Evolutionary conservation across 2,329 filamentous ascomycete genomes (phyloP).

Genomic region (Parastagonospora avenae): DNA sequence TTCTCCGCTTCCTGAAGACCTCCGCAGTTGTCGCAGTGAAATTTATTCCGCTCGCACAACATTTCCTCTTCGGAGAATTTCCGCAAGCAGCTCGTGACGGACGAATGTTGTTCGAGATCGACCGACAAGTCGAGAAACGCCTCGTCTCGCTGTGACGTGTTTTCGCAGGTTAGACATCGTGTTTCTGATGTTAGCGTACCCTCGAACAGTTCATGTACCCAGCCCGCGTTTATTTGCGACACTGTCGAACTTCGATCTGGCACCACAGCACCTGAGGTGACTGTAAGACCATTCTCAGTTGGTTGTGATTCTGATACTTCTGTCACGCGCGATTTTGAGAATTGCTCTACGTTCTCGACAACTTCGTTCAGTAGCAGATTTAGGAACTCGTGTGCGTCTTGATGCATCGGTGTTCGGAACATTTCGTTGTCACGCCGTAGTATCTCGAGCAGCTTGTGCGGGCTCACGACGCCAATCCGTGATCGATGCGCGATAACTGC

Average conservation of each 20-base stretch:
- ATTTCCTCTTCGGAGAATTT: constrained; percentile 99
- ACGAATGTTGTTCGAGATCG: constrained; percentile 92
- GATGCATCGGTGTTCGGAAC: constrained; percentile 96
- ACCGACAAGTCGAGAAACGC: constrained; percentile 96
- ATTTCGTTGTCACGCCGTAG: constrained; percentile 94
- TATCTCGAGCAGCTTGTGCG: constrained; percentile 90
- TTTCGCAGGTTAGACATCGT: constrained; percentile 94
- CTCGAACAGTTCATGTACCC: constrained; percentile 98
- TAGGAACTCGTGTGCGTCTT: constrained; percentile 97
- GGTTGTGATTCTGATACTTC: constrained; percentile 36
- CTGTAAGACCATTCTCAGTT: constrained; percentile 17
- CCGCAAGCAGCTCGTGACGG: constrained; percentile 90
- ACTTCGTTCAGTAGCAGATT: constrained; percentile 95
- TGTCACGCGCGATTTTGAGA: constrained; percentile 67
- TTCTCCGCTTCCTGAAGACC: constrained; percentile 98
- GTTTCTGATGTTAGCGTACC: constrained; percentile 95
- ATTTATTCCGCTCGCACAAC: constrained; percentile 96
- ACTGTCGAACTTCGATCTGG: constrained; percentile 23
- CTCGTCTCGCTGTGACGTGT: constrained; percentile 91
- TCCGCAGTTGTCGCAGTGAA: constrained; percentile 96
- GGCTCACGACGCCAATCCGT: constrained; percentile 87
- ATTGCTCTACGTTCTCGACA: constrained; percentile 90
- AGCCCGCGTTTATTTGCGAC: constrained; percentile 57
- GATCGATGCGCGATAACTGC: constrained; percentile 81
- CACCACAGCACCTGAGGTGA: constrained; percentile 23